These are phyloP conservation scores for Zygnema cylindricum DNA, from an alignment of 139 green algal species.

Conservation along the genomic window DNA sequence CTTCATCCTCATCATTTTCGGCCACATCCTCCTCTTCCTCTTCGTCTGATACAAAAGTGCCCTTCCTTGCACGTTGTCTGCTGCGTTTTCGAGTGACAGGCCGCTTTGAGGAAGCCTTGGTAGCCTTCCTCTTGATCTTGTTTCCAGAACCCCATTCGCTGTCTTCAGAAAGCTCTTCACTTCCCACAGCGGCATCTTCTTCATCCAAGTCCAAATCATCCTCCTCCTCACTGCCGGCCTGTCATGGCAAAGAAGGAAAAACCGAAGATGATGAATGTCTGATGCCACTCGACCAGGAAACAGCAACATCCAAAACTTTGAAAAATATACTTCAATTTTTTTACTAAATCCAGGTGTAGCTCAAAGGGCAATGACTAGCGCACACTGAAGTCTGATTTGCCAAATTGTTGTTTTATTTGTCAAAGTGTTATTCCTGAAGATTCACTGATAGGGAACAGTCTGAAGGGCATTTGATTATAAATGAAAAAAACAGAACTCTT, in stretches of 20 bases:
- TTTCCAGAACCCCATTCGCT: not conserved
- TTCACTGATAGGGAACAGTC: no score
- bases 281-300: no score
- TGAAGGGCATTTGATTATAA: no score
- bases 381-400: no score
- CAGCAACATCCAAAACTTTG: not conserved
- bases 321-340: no score
- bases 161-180: not conserved
- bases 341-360: no score
- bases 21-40: constrained; percentile 43
- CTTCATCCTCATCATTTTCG: constrained; percentile 14
- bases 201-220: constrained; percentile 35
- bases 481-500: no score
- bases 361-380: no score
- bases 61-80: not conserved
- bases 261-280: not conserved
- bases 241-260: not conserved
- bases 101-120: not conserved
- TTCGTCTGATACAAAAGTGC: constrained; percentile 16
- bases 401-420: no score
- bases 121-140: not conserved
- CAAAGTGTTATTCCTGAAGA: no score
- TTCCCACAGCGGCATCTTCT: not conserved
- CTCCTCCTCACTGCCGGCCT: constrained; percentile 10
- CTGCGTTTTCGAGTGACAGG: not conserved